Evolutionary conservation across 2,329 filamentous ascomycete species (phyloP).

Genomic region (Aureobasidium vineae): DNA sequence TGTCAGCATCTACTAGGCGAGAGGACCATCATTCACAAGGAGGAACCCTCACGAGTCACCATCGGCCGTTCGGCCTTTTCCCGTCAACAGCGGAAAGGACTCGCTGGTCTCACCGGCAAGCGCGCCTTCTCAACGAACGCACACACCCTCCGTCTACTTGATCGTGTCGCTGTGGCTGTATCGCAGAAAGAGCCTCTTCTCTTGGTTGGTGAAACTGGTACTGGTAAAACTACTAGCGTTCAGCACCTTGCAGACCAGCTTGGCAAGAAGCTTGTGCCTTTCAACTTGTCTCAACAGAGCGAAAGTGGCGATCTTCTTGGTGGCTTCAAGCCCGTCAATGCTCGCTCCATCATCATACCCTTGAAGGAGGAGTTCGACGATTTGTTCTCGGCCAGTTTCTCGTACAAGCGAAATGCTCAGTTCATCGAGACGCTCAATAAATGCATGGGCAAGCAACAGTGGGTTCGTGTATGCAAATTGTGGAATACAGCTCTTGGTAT

Average conservation of each 20-base stretch:
- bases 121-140: conserved; percentile 77
- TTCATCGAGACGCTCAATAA: conserved; percentile 81
- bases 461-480: conserved; percentile 78
- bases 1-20: conserved; percentile 73
- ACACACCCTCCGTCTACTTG: conserved; percentile 78
- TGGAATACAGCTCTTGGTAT: conserved; percentile 89
- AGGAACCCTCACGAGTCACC: conserved; percentile 33
- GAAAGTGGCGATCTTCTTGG: conserved; percentile 94
- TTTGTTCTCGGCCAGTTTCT: conserved; percentile 84
- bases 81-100: conserved; percentile 21
- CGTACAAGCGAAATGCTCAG: conserved; percentile 78
- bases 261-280: conserved; percentile 82
- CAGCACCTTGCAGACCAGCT: conserved; percentile 85
- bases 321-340: conserved; percentile 93
- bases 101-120: conserved; percentile 24
- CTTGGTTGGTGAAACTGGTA: conserved; percentile 97
- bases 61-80: conserved; percentile 37
- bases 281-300: conserved; percentile 97
- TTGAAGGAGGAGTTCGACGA: conserved; percentile 93
- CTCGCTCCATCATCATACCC: conserved; percentile 81
- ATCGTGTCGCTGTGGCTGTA: conserved; percentile 82
- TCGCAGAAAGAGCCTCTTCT: conserved; percentile 83
- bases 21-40: conserved; percentile 68
- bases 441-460: conserved; percentile 76
- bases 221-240: conserved; percentile 94